Evolutionary conservation across 2,329 filamentous ascomycete genomes (phyloP).

Genomic region (Torrubiella hemipterigena): DNA sequence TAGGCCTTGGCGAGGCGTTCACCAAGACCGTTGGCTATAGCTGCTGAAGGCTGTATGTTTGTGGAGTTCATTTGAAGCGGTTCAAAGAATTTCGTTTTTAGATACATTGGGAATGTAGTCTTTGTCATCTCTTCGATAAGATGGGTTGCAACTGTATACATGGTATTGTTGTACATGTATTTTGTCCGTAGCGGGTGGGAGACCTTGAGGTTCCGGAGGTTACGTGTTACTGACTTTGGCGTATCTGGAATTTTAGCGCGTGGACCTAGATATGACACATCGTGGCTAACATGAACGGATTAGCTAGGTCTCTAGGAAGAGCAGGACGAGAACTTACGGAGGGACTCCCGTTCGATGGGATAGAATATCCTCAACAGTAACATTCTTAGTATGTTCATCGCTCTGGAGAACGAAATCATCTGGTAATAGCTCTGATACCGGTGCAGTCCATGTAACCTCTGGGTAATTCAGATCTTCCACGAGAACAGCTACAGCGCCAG

Average conservation of each 20-base stretch:
- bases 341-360: conserved; percentile 3
- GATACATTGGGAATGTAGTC: conserved; percentile 2
- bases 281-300: not conserved
- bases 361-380: conserved; percentile 6
- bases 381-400: conserved; percentile 2
- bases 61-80: conserved; percentile 4
- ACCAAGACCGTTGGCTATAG: not conserved
- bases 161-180: conserved; percentile 5
- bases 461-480: conserved; percentile 3
- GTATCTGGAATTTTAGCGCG: conserved; percentile 2
- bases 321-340: not conserved
- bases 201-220: conserved; percentile 4
- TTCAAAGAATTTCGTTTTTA: conserved; percentile 1
- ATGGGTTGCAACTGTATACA: conserved; percentile 6
- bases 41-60: conserved; percentile 1
- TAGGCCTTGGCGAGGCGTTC: conserved; percentile 1
- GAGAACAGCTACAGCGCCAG: conserved; percentile 2
- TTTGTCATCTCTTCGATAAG: conserved; percentile 2
- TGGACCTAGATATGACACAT: conserved; percentile 3
- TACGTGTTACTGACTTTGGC: conserved; percentile 4
- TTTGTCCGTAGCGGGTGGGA: conserved; percentile 4
- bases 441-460: conserved; percentile 2
- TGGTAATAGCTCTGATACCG: conserved; percentile 2
- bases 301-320: not conserved
- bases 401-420: conserved; percentile 4